Percentiles rank a stretch among this genome's conserved stretches.
Conservation (phyloP, 2,329 filamentous ascomycete species). For the Sclerotinia trifoliorum region DNA sequence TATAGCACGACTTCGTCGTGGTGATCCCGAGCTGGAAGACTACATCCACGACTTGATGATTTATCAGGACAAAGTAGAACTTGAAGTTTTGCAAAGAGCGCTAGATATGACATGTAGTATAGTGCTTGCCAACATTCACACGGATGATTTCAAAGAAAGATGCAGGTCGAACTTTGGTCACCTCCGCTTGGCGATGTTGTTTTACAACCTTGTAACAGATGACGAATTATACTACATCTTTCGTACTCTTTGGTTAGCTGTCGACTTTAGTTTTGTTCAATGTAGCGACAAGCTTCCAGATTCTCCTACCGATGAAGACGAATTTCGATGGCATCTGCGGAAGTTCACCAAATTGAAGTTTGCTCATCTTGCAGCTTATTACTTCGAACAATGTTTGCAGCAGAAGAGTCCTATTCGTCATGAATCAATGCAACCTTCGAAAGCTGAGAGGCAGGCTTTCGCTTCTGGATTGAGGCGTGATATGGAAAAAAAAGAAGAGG, state of each 20-base stretch:
- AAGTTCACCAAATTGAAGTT: slow-evolving; percentile 2
- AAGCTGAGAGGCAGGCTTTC: not conserved
- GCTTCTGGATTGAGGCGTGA: not conserved
- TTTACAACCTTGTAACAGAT: not conserved
- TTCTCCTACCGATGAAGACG: not conserved
- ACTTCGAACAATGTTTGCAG: not conserved
- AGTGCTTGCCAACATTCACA: not conserved
- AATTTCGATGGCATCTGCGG: not conserved
- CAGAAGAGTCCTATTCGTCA: not conserved
- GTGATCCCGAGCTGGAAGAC: too few species aligned
- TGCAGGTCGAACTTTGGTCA: not conserved
- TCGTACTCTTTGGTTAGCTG: not conserved
- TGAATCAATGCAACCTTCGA: not conserved
- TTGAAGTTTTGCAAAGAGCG: not conserved
- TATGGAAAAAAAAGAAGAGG: not conserved
- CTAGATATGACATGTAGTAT: not conserved
- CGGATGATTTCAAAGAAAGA: not conserved
- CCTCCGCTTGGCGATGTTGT: not conserved
- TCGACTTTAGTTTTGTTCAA: slow-evolving; percentile 8
- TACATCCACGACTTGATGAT: not conserved
- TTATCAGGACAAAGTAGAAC: accelerated
- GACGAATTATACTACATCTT: slow-evolving; percentile 9
- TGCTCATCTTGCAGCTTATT: not conserved
- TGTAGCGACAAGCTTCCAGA: not conserved
- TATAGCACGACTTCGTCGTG: not conserved